These are phyloP conservation scores for Pseudopediastrum boryanum DNA, from an alignment of 139 green algal genomes.

Conservation along the genomic window DNA sequence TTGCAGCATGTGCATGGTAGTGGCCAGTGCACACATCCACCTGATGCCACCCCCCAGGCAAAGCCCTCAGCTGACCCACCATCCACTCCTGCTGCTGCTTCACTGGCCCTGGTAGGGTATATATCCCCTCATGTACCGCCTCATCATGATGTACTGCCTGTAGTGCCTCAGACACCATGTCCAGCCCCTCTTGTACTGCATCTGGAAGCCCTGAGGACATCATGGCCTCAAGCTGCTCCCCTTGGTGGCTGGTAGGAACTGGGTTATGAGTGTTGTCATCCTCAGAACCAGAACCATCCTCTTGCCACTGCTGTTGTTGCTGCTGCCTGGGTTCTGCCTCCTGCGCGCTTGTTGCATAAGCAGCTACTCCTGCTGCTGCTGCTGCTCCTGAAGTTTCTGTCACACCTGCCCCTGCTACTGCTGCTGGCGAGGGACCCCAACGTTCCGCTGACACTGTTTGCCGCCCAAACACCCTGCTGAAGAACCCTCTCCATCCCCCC, in stretches of 20 bases:
- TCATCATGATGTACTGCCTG: neutral
- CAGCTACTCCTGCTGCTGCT: slow-evolving; percentile 14
- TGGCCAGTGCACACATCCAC: slow-evolving; percentile 32
- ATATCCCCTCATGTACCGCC: slow-evolving; percentile 7
- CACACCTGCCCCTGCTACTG: neutral
- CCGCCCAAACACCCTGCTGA: neutral
- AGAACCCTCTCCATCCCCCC: neutral
- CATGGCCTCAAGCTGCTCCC: too few species aligned
- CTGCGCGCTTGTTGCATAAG: neutral
- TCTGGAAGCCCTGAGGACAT: neutral
- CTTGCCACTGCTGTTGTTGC: slow-evolving; percentile 1
- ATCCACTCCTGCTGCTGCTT: slow-evolving; percentile 33
- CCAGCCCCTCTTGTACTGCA: neutral
- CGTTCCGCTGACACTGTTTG: neutral
- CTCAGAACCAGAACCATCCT: too few species aligned
- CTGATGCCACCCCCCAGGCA: slow-evolving; percentile 15
- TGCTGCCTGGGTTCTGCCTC: neutral
- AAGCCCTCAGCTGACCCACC: neutral
- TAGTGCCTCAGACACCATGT: neutral
- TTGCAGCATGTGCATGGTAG: slow-evolving; percentile 25
- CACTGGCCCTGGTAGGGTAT: neutral
- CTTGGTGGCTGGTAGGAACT: too few species aligned
- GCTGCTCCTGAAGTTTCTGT: neutral
- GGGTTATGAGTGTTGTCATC: too few species aligned
- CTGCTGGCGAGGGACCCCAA: neutral